Evolutionary conservation across 2,329 filamentous ascomycete species (phyloP).

Genomic region (Passalora sequoiae): DNA sequence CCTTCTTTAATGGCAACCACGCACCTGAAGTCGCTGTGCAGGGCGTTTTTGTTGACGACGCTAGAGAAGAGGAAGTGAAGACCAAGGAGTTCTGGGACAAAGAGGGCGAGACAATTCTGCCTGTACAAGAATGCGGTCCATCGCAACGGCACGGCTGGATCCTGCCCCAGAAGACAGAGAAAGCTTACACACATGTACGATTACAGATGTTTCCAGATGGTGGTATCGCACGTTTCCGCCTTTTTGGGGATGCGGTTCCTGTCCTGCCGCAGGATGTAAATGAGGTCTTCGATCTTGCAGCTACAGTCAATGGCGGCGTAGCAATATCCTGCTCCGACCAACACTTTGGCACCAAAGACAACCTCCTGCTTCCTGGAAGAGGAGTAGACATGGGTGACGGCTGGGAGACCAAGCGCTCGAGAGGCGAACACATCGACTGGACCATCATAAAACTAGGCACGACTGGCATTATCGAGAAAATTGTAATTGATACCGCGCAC

Average conservation of each 20-base stretch:
- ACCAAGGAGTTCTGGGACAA: conserved; percentile 30
- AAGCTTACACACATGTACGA: conserved; percentile 72
- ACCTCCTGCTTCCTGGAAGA: conserved; percentile 70
- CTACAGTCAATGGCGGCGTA: conserved; percentile 72
- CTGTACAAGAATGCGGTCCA: conserved; percentile 66
- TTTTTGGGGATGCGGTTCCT: conserved; percentile 70
- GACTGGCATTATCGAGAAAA: conserved; percentile 57
- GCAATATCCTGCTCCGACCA: conserved; percentile 74
- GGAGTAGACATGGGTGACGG: conserved; percentile 84
- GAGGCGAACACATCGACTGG: conserved; percentile 74
- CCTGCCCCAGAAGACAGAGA: conserved; percentile 51
- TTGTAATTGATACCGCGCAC: conserved; percentile 75
- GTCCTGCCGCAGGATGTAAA: conserved; percentile 64
- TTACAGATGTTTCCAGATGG: conserved; percentile 84
- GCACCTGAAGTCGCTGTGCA: conserved; percentile 74
- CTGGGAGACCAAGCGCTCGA: conserved; percentile 76
- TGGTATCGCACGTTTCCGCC: conserved; percentile 72
- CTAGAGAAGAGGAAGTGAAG: conserved; percentile 59
- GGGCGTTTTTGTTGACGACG: conserved; percentile 62
- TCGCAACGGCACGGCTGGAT: conserved; percentile 70
- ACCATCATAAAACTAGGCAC: conserved; percentile 69
- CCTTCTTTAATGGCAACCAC: conserved; percentile 77
- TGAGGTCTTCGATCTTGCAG: conserved; percentile 68
- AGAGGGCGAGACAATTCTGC: conserved; percentile 66
- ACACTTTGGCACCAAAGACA: conserved; percentile 77